Evolutionary conservation across 2,329 filamentous ascomycete species (phyloP).

Genomic region (Colletotrichum sp.): DNA sequence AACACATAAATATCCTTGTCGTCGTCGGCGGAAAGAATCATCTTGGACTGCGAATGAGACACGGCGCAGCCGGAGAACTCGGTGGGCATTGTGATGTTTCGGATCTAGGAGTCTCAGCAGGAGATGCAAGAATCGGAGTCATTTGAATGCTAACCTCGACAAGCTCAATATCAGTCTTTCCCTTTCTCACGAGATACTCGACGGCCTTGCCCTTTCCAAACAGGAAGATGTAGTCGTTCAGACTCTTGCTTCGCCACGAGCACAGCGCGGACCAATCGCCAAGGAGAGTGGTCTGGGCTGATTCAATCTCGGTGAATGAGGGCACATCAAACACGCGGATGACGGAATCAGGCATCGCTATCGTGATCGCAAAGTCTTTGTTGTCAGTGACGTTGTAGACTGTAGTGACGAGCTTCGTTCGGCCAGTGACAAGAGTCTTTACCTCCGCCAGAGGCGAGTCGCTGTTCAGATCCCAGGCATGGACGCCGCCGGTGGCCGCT

Average conservation of each 20-base stretch:
- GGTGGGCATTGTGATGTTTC: slow-evolving; percentile 45
- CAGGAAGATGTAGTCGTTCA: slow-evolving; percentile 48
- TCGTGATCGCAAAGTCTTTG: slow-evolving; percentile 43
- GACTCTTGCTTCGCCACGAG: slow-evolving; percentile 45
- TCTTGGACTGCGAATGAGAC: slow-evolving; percentile 35
- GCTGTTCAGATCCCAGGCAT: slow-evolving; percentile 37
- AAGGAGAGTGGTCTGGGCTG: slow-evolving; percentile 36
- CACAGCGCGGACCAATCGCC: slow-evolving; percentile 55
- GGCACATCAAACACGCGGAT: slow-evolving; percentile 43
- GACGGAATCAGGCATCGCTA: slow-evolving; percentile 47
- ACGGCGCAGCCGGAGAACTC: slow-evolving; percentile 49
- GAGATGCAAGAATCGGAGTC: not conserved
- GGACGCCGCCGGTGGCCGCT: slow-evolving; percentile 47
- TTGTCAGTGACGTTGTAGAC: slow-evolving; percentile 37
- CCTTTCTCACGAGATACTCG: slow-evolving; percentile 41
- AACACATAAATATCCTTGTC: slow-evolving; percentile 42
- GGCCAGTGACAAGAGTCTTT: slow-evolving; percentile 38
- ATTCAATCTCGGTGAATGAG: slow-evolving; percentile 32
- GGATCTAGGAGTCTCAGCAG: slow-evolving; percentile 31
- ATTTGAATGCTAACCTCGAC: slow-evolving; percentile 33
- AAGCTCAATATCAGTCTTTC: slow-evolving; percentile 34
- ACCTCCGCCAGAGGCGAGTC: slow-evolving; percentile 35
- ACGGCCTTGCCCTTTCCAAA: slow-evolving; percentile 47
- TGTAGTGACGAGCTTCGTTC: slow-evolving; percentile 49
- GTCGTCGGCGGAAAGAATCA: slow-evolving; percentile 47